Evolutionary conservation across 257 asterid genomes (phyloP).

Genomic region (Solanum pinnatisectum): DNA sequence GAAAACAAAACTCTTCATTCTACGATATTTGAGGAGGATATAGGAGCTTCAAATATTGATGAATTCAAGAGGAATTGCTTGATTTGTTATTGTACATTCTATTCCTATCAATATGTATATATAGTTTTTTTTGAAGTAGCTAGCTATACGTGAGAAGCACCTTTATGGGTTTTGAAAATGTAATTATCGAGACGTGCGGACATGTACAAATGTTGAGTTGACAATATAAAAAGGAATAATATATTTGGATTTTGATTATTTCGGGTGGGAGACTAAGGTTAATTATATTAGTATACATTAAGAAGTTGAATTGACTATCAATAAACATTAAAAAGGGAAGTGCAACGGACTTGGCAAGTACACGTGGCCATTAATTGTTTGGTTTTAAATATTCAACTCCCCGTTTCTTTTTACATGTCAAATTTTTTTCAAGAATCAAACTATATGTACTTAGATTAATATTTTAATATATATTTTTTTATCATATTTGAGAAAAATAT

Average conservation of each 20-base stretch:
- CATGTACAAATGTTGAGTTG: not conserved
- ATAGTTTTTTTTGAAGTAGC: not conserved
- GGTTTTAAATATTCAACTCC: not conserved
- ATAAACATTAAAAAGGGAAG: not conserved
- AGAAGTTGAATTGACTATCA: not conserved
- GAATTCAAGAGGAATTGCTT: not conserved
- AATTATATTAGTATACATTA: not conserved
- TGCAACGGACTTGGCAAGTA: not conserved
- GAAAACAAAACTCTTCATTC: not conserved
- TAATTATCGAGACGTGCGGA: not conserved
- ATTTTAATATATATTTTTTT: too few relatives aligned
- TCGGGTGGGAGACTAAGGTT: not conserved
- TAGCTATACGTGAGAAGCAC: conserved; percentile 4
- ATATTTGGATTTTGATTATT: not conserved
- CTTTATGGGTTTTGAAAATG: not conserved
- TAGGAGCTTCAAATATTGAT: not conserved
- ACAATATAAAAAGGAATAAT: not conserved
- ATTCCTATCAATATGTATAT: not conserved
- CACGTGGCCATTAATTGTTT: not conserved
- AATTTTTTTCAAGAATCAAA: fast-evolving
- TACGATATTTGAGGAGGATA: not conserved
- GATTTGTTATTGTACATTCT: not conserved
- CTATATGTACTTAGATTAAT: too few relatives aligned
- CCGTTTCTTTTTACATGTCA: too few relatives aligned
- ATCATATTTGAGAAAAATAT: too few relatives aligned